Evolutionary conservation across 2,329 filamentous ascomycete species (phyloP).

Genomic region (Paracamarosporium sp.): DNA sequence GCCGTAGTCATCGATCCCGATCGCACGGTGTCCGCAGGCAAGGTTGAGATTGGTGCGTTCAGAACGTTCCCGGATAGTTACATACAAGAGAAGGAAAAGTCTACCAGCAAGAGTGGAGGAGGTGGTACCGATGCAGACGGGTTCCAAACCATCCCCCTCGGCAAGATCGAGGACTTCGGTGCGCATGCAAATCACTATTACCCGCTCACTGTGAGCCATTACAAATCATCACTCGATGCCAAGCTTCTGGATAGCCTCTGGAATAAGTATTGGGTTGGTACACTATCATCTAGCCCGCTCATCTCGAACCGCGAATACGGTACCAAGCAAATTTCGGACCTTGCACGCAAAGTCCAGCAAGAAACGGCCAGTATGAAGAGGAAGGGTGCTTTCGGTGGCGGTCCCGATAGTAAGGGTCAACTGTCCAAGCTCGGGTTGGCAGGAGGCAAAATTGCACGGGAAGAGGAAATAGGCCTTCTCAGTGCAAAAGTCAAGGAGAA

Average conservation of each 20-base stretch:
- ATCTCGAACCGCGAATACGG: conserved; percentile 92
- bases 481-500: conserved; percentile 69
- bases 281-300: conserved; percentile 86
- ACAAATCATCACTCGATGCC: conserved; percentile 89
- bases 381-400: conserved; percentile 27
- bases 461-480: conserved; percentile 69
- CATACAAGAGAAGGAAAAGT: conserved; percentile 50
- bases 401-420: conserved; percentile 44
- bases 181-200: conserved; percentile 93
- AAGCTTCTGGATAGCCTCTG: conserved; percentile 87
- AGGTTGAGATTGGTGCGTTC: conserved; percentile 97
- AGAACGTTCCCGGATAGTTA: conserved; percentile 84
- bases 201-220: conserved; percentile 87
- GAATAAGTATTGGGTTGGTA: conserved; percentile 99
- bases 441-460: conserved; percentile 66
- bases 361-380: conserved; percentile 56
- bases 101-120: conserved; percentile 34
- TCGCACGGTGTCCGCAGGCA: conserved; percentile 90
- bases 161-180: conserved; percentile 94
- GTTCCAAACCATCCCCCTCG: conserved; percentile 82
- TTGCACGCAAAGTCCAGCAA: conserved; percentile 81
- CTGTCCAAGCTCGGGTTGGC: conserved; percentile 68
- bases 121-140: conserved; percentile 60
- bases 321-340: conserved; percentile 88
- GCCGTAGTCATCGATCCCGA: conserved; percentile 94